Evolutionary conservation across 148 eudicot genomes (phyloP), one percentile per base, ranked within the genome.

Genomic region (Salicornia ramosissima): DNA sequence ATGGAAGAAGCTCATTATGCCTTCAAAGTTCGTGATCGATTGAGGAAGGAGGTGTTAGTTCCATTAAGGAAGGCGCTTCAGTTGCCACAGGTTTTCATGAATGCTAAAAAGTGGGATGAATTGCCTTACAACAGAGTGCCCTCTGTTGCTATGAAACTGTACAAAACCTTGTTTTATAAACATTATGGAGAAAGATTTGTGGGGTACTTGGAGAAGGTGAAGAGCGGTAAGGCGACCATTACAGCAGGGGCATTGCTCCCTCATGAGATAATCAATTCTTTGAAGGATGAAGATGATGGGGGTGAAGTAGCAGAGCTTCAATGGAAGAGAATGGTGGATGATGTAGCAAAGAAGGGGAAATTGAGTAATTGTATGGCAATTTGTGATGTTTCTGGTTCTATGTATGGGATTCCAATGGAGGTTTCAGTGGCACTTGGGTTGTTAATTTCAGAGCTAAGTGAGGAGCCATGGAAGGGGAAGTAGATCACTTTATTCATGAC

Each of bases 391-490:
- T 77, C 80, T 0, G 53, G 65, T 2, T 77, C 80, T 0, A 77
- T 77, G 80, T 4, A 21, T 0, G 80, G 80, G 46, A 68, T 58
- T 2, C 73, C 80, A 0, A 30, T 77, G 80, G 76, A 77, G 9
- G 80, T 68, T 9, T 77, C 73, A 21, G 42, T 77, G 6, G 71
- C 80, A 0, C 59, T 72, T 0, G 76, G 80, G 14, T 29, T 77
- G 18, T 25, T 77, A 5, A n/a, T 77, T 1, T 67, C 80, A 2
- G 80, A 77, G 50, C 2, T 77, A 2, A 33, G 69, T 0, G 76
- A 61, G 50, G 76, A 67, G 68, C 80, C 80, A 6, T 77, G 80
- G 80, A 77, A 77, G 16, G 80, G 80, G 64, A 77, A 72, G 69
- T 73, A 72, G 65, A 77, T 77, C 14, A 77, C 80, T 77, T 77